These are phyloP conservation scores for Schoenoplectus tabernaemontani DNA, from an alignment of 202 grass and related monocot genomes.

Conservation along the genomic window DNA sequence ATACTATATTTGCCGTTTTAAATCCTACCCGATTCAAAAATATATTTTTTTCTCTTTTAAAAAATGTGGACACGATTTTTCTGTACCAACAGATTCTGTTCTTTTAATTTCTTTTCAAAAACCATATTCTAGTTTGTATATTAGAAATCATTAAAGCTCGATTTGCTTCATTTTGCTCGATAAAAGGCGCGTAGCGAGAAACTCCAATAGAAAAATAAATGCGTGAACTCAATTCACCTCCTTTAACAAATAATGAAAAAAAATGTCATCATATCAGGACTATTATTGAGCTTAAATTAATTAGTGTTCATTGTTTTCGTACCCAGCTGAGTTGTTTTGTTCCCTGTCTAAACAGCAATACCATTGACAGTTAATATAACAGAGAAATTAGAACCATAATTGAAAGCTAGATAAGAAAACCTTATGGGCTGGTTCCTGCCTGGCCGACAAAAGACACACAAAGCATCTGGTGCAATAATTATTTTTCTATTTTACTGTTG, in stretches of 20 bases:
- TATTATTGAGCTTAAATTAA: no score
- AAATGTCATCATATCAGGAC: no score
- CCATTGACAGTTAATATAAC: background rate
- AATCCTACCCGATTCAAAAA: background rate
- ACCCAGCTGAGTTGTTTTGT: no score
- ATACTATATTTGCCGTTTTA: background rate
- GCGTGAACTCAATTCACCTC: background rate
- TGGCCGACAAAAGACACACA: background rate
- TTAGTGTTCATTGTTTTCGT: no score
- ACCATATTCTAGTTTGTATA: background rate
- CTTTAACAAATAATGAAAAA: no score
- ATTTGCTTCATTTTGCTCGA: no score
- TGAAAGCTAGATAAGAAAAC: background rate
- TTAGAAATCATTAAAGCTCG: no score
- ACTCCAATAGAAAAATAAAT: background rate
- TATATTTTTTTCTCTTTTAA: background rate
- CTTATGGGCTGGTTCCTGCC: background rate
- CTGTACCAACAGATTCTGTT: background rate
- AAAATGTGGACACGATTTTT: background rate
- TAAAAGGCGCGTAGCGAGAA: no score
- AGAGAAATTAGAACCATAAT: background rate
- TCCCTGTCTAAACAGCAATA: no score
- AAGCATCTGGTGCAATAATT: background rate
- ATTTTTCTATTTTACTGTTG: background rate
- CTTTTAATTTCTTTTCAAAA: background rate